Conservation (phyloP, 306 rosid species). For the Gastrolobium bilobum region DNA sequence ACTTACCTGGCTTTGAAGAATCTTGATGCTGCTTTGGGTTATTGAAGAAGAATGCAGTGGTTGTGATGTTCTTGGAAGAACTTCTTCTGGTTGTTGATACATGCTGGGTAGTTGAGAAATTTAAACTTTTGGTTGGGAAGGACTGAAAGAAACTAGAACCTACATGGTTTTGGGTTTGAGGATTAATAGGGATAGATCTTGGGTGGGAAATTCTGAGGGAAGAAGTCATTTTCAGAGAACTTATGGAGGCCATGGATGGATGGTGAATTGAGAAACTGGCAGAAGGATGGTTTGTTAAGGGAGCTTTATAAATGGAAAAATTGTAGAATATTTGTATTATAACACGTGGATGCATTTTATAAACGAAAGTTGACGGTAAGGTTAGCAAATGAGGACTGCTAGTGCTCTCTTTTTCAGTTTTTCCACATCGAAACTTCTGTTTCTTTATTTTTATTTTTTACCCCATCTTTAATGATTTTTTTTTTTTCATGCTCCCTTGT, state of each 20-base stretch:
- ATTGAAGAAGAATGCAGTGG: conserved; percentile 66
- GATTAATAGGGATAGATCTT: conserved; percentile 34
- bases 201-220: conserved; percentile 50
- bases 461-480: conserved; percentile 5
- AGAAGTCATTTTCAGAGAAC: conserved; percentile 56
- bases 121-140: conserved; percentile 40
- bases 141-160: conserved; percentile 55
- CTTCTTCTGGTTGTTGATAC: conserved; percentile 31
- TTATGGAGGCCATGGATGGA: conserved; percentile 68
- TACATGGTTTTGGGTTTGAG: conserved; percentile 53
- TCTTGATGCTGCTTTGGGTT: conserved; percentile 49
- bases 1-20: conserved; percentile 63
- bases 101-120: conserved; percentile 44
- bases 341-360: conserved; percentile 47
- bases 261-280: not conserved
- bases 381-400: conserved; percentile 20
- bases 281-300: conserved; percentile 5
- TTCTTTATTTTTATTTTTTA: not conserved
- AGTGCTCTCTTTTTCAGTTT: not conserved
- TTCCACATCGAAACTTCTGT: not conserved
- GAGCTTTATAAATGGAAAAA: conserved; percentile 35
- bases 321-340: conserved; percentile 9
- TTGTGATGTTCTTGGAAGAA: conserved; percentile 57
- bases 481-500: not conserved
- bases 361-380: conserved; percentile 28